Base-by-base conservation (phyloP, 2,329 filamentous ascomycete genomes). In the Dichotomopilus funicola region DNA sequence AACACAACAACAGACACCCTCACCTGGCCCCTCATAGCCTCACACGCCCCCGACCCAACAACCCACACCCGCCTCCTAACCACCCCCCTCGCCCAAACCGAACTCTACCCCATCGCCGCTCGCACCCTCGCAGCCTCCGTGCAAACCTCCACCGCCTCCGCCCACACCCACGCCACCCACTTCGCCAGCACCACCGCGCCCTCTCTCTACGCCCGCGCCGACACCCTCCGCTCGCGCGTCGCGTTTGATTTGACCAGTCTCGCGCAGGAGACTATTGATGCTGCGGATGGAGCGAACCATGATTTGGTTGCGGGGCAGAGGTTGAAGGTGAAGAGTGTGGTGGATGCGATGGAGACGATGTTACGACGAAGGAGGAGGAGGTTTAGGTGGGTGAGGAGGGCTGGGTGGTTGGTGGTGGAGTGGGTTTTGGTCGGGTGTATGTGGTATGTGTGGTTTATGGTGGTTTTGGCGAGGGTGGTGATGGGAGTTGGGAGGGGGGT, bases 361-460 rank as follows among this genome's bases (percentile, higher is more conserved):
- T 78, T 91, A 51, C 78, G 88, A 57, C 78, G 87, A 57, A 78
- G 90, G 51, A 78, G 83, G 11, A 71, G 83, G 35, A 72, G 82
- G 55, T 83, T 94, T 66, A 78, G 89, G 53, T 91, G 89, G 83
- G 71, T 91, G 31, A 78, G 89, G 41, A 78, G 88, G 11, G 82
- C 84, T 0, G 86, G 89, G 11, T 97, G 91, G 80, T 83, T 91
- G 53, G 72, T 86, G 19, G 81, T 96, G 12, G 92, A 97, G 75
- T 96, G 91, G 90, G 74, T 83, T 49, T 78, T 97, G 13, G 83
- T 97, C 41, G 88, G 88, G 4, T 81, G 95, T 63, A 89, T 97
- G 85, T 96, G 94, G 91, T 90, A 87, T 71, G 85, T 95, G 12
- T 97, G 92, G 91, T 82, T 95, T 57, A 76, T 95, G 37, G 91